Evolutionary conservation across 2,329 filamentous ascomycete genomes (phyloP).

Genomic region (Phyllosticta paracitricarpa): DNA sequence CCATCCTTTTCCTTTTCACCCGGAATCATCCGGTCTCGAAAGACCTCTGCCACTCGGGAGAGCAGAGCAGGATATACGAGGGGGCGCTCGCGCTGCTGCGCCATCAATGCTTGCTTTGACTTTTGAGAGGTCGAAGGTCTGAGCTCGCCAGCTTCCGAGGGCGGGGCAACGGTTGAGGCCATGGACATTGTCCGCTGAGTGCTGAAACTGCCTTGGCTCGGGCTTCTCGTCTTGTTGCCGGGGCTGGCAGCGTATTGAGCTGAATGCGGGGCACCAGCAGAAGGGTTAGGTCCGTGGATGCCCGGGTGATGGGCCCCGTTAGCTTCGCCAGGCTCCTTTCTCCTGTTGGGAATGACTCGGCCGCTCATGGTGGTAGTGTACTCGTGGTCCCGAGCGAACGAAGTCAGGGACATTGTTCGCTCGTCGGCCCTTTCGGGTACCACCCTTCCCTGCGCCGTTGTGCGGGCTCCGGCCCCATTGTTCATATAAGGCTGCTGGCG

Average conservation of each 20-base stretch:
- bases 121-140: constrained; percentile 23
- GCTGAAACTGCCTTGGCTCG: constrained; percentile 29
- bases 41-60: constrained; percentile 87
- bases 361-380: constrained; percentile 87
- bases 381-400: constrained; percentile 65
- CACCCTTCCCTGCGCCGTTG: constrained; percentile 81
- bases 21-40: constrained; percentile 76
- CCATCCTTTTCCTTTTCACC: constrained; percentile 93
- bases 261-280: constrained; percentile 8
- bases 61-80: constrained; percentile 89
- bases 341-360: constrained; percentile 73
- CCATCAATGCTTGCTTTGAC: constrained; percentile 38
- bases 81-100: constrained; percentile 57
- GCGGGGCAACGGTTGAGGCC: constrained; percentile 68
- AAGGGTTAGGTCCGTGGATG: neutral
- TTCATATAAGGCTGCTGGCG: constrained; percentile 66
- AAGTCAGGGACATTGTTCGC: constrained; percentile 91
- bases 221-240: constrained; percentile 23
- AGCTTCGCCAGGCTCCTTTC: constrained; percentile 43
- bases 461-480: constrained; percentile 50
- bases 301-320: constrained; percentile 14
- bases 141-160: constrained; percentile 49
- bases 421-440: constrained; percentile 90
- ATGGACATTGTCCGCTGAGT: constrained; percentile 78
- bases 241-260: constrained; percentile 13